These are phyloP conservation scores for Teratosphaeria viscida DNA, from an alignment of 2,329 filamentous ascomycete species.

Conservation along the genomic window DNA sequence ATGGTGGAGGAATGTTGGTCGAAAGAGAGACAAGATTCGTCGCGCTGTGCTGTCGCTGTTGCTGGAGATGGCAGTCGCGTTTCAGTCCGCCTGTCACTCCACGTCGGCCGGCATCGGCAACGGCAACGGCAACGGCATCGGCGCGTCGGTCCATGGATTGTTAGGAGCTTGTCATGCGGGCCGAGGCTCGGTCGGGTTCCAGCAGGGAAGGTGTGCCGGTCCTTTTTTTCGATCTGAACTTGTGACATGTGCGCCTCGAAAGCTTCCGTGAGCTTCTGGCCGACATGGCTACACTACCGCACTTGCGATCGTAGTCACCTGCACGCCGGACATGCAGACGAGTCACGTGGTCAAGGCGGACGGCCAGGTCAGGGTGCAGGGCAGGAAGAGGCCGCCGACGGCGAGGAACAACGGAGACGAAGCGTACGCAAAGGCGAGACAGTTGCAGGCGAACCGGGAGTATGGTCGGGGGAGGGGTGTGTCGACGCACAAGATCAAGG, in stretches of 20 bases:
- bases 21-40: background rate
- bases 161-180: background rate
- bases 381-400: conserved; percentile 16
- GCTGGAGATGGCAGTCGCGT: background rate
- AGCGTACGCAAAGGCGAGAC: conserved; percentile 22
- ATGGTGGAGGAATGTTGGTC: conserved; percentile 9
- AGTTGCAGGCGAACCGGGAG: conserved; percentile 32
- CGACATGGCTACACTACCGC: background rate
- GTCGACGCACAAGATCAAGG: conserved; percentile 60
- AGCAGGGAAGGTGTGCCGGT: conserved; percentile 1
- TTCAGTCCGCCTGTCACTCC: background rate
- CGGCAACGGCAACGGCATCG: too few species aligned
- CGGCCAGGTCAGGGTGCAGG: conserved; percentile 16
- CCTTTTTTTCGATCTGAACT: background rate
- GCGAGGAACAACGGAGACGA: conserved; percentile 23
- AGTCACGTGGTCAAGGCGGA: conserved; percentile 17
- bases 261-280: too few species aligned
- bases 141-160: too few species aligned
- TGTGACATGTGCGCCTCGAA: too few species aligned
- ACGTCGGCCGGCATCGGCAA: background rate
- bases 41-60: background rate
- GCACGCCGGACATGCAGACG: conserved; percentile 10
- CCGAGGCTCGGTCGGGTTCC: background rate
- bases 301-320: background rate
- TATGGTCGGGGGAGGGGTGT: conserved; percentile 81